These are phyloP conservation scores for Ophiostoma sp. DNA, from an alignment of 2,329 filamentous ascomycete genomes.

Conservation along the genomic window DNA sequence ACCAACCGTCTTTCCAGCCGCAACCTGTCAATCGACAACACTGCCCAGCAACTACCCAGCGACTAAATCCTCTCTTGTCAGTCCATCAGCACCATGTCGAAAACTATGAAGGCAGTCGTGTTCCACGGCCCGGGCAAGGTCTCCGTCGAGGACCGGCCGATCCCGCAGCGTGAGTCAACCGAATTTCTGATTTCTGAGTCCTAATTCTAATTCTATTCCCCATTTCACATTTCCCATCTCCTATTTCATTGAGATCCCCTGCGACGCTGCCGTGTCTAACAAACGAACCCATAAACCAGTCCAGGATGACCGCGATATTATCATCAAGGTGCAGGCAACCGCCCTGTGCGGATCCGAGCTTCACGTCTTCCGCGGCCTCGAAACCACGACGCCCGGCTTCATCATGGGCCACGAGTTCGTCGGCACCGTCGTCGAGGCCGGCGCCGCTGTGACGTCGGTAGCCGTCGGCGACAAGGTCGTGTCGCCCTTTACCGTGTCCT, in stretches of 20 bases:
- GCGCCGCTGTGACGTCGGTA: constrained; percentile 61
- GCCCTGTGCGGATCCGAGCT: constrained; percentile 90
- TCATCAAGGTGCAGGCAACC: constrained; percentile 76
- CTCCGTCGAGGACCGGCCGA: constrained; percentile 69
- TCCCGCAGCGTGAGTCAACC: constrained; percentile 53
- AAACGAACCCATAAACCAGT: constrained; percentile 39
- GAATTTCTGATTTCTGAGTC: not conserved
- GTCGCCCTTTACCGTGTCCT: constrained; percentile 75
- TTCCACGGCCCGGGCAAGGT: constrained; percentile 75
- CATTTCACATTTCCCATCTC: too few species aligned
- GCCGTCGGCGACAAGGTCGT: constrained; percentile 73
- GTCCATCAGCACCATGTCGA: constrained; percentile 21
- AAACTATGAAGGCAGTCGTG: constrained; percentile 80
- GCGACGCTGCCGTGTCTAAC: not conserved
- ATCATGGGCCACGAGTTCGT: constrained; percentile 84
- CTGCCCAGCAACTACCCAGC: too few species aligned
- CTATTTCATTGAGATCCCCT: too few species aligned
- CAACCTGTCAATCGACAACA: too few species aligned
- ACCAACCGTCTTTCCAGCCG: too few species aligned
- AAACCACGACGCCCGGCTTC: constrained; percentile 51
- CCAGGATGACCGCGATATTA: constrained; percentile 64
- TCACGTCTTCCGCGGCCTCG: constrained; percentile 78
- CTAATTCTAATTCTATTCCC: too few species aligned
- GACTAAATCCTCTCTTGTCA: not conserved
- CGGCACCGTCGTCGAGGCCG: constrained; percentile 64